phyloP scores from a whole-genome alignment of 176 grass and related monocot species.

The sorghum (Sorghum bicolor) region Sorghum_bicolor_NCBIv3 NC_012876.2:4424001-4424500 shows the following conservation, averaged over 20 bases:
- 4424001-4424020: background rate
- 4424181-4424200: background rate
- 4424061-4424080: background rate
- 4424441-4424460: background rate
- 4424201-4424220: background rate
- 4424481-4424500: no score
- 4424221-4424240: background rate
- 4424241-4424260: background rate
- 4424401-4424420: background rate
- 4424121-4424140: background rate
- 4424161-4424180: background rate
- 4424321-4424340: background rate
- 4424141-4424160: background rate
- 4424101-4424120: background rate
- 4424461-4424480: background rate
- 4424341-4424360: background rate
- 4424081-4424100: background rate
- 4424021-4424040: no score
- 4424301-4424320: background rate
- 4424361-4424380: background rate
- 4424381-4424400: background rate
- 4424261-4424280: background rate
- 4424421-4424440: background rate
- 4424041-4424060: no score
- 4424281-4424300: background rate